These are phyloP conservation scores for Suhomyces vadensis DNA, from an alignment of 805 yeast genomes.

Conservation along the genomic window DNA sequence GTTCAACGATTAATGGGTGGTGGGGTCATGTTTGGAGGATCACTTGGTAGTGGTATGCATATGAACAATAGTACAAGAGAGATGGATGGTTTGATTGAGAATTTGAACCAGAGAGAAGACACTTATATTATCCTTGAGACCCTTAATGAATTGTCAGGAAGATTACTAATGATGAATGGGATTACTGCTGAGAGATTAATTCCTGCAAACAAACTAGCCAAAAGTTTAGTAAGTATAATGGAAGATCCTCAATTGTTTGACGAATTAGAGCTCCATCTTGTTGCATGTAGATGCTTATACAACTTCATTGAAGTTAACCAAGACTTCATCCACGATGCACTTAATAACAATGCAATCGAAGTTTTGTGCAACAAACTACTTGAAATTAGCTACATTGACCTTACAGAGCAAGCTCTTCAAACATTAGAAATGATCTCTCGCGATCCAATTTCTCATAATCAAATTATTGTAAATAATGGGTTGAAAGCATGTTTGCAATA, in stretches of 20 bases:
- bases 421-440: conserved; percentile 68
- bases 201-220: conserved; percentile 58
- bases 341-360: conserved; percentile 64
- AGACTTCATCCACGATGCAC: conserved; percentile 61
- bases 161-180: conserved; percentile 67
- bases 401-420: conserved; percentile 88
- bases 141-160: conserved; percentile 62
- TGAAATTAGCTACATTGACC: conserved; percentile 81
- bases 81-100: conserved; percentile 36
- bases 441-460: conserved; percentile 47
- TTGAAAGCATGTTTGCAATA: conserved; percentile 65
- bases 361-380: conserved; percentile 63
- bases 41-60: conserved; percentile 3
- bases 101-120: conserved; percentile 50
- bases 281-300: conserved; percentile 80
- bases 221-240: conserved; percentile 57
- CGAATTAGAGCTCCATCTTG: conserved; percentile 76
- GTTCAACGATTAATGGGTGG: conserved; percentile 35
- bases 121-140: conserved; percentile 64
- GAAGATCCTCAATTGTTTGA: conserved; percentile 57
- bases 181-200: conserved; percentile 61
- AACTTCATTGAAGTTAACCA: conserved; percentile 76
- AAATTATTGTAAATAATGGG: conserved; percentile 60
- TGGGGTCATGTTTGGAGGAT: conserved; percentile 20
- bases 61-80: conserved; percentile 27